Conservation (phyloP, 495 filamentous ascomycete species). For the Neurospora sp. region DNA sequence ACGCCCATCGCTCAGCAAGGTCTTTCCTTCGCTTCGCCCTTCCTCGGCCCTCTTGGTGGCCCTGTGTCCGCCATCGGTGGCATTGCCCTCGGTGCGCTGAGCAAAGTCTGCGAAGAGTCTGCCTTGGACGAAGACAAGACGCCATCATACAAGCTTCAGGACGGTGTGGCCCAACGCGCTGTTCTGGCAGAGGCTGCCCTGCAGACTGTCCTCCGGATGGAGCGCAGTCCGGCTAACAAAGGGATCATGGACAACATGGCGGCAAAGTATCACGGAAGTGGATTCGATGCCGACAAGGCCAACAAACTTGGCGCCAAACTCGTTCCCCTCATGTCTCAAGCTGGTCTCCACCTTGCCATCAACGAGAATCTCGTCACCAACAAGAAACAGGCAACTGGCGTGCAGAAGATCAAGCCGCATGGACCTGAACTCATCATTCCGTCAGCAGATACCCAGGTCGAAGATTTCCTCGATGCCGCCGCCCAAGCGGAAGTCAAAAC, state of each 20-base stretch:
- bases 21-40: background rate
- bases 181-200: background rate
- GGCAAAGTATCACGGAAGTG: background rate
- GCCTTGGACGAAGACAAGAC: background rate
- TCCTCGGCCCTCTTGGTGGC: background rate
- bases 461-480: background rate
- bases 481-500: background rate
- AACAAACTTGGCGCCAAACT: background rate
- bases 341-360: background rate
- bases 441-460: too few species aligned
- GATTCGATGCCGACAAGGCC: background rate
- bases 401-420: background rate
- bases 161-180: background rate
- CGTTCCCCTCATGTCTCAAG: background rate
- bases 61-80: background rate
- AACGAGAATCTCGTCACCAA: background rate
- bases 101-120: background rate
- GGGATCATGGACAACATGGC: background rate
- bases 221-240: background rate
- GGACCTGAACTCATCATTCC: too few species aligned
- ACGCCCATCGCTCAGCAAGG: background rate
- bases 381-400: background rate
- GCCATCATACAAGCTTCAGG: background rate
- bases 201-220: background rate
- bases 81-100: background rate